Conservation (phyloP, 176 grass and related monocot species). For the Musa beccarii region DNA sequence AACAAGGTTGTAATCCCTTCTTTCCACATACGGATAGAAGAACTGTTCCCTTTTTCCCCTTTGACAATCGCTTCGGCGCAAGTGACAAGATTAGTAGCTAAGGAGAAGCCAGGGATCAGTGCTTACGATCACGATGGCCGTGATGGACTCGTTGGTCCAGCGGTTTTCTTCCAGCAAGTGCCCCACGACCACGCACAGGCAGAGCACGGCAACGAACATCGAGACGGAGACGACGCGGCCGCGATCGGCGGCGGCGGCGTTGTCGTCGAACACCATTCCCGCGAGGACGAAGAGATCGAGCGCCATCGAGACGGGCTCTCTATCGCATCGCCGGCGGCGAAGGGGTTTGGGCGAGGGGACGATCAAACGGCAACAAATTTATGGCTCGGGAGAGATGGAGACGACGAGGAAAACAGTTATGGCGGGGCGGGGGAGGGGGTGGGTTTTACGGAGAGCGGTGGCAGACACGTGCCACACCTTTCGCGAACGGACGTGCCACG, state of each 20-base stretch:
- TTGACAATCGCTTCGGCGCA: no score
- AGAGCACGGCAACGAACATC: constrained; percentile 9
- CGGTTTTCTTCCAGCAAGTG: constrained; percentile 5
- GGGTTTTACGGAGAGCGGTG: neutral
- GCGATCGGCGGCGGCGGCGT: neutral
- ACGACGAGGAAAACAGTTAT: neutral
- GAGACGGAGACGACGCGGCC: neutral
- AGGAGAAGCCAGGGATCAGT: neutral
- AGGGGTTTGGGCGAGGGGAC: neutral
- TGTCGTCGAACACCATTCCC: neutral
- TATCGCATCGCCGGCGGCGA: neutral
- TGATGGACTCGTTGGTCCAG: constrained; percentile 8
- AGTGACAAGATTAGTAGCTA: neutral
- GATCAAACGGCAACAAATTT: no score
- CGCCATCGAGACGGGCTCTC: neutral
- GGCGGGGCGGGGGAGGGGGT: neutral
- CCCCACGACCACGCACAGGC: neutral
- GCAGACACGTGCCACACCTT: neutral
- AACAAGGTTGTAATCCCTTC: neutral
- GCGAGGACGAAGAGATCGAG: neutral
- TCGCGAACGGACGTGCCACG: neutral
- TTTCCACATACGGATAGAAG: neutral
- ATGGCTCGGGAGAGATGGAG: neutral
- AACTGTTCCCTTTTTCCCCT: neutral
- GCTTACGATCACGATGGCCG: neutral